Evolutionary conservation across 176 grass and related monocot genomes (phyloP), one percentile per base, ranked within the genome.

Genomic region (Elymus sibiricus): DNA sequence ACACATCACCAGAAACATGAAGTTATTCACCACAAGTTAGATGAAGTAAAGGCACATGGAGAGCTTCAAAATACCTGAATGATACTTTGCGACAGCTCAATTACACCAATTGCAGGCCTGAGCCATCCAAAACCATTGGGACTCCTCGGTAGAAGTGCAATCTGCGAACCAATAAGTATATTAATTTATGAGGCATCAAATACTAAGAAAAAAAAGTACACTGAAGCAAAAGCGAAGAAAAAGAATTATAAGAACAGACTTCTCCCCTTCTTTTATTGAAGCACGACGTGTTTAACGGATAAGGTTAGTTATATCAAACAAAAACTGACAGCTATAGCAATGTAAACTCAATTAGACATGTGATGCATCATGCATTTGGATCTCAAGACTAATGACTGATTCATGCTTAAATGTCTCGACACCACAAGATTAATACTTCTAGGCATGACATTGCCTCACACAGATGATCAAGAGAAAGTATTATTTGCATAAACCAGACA

Each of bases 41-140:
- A 58, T 73, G 9, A 82, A 74, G 35, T 62, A 55, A 79, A 83
- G 70, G 21, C 19, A 87, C 29, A 60, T 34, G 5, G 0, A 28
- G 47, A 9, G 60, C 28, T 51, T 21, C 61, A 67, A 19, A 82
- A 24, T 78, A 99, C 97, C 97, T 99, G 97, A 38, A 99, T 94
- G 38, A 99, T 99, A 76, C 92, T 91, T 88, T 99, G 94, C 68
- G 97, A 99, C 94, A 99, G 97, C 67, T 99, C 97, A 78, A 99
- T 90, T 77, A 96, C 94, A 21, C 97, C 94, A 62, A 92, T 88
- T 78, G 97, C 92, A 51, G 97, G 97, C 55, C 97, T 94, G 9
- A 99, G 91, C 97, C 97, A 99, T 86, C 97, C 97, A 93, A 94
- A 88, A 49, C 88, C 92, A 79, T 92, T 87, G 21, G 90, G 79